Conservation (phyloP, 1,139 yeast species). For the Entelexis paramagnoliae region DNA sequence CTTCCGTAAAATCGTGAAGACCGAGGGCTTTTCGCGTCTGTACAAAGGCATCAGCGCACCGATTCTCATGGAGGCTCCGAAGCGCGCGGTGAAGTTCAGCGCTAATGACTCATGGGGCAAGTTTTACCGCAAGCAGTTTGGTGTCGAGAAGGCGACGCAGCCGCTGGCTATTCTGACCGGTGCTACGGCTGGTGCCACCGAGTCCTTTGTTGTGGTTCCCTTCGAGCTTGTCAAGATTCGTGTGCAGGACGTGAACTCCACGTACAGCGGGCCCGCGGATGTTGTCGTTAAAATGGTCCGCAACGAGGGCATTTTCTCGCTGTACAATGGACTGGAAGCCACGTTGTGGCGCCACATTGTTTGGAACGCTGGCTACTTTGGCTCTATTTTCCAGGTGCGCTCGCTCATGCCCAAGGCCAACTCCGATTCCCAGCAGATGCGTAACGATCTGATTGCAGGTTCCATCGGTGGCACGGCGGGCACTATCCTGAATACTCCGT, state of each 20-base stretch:
- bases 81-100: conserved; percentile 91
- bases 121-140: conserved; percentile 64
- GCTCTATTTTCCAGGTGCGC: conserved; percentile 83
- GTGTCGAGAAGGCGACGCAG: conserved; percentile 62
- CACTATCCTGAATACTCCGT: conserved; percentile 87
- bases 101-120: conserved; percentile 97
- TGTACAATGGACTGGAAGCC: conserved; percentile 92
- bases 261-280: conserved; percentile 76
- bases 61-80: conserved; percentile 98
- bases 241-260: conserved; percentile 78
- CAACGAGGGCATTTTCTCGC: conserved; percentile 67
- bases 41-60: conserved; percentile 95
- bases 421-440: conserved; percentile 57
- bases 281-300: conserved; percentile 64
- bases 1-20: conserved; percentile 65
- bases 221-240: conserved; percentile 80
- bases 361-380: conserved; percentile 99
- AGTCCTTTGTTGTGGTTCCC: conserved; percentile 92
- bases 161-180: conserved; percentile 83
- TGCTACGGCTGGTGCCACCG: conserved; percentile 97
- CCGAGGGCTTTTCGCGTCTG: conserved; percentile 74
- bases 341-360: conserved; percentile 93
- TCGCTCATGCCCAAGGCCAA: conserved; percentile 67
- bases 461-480: conserved; percentile 95
- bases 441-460: conserved; percentile 85